Evolutionary conservation across 2,329 filamentous ascomycete genomes (phyloP), one percentile per base, ranked within the genome.

Genomic region (Trichophyton simii): DNA sequence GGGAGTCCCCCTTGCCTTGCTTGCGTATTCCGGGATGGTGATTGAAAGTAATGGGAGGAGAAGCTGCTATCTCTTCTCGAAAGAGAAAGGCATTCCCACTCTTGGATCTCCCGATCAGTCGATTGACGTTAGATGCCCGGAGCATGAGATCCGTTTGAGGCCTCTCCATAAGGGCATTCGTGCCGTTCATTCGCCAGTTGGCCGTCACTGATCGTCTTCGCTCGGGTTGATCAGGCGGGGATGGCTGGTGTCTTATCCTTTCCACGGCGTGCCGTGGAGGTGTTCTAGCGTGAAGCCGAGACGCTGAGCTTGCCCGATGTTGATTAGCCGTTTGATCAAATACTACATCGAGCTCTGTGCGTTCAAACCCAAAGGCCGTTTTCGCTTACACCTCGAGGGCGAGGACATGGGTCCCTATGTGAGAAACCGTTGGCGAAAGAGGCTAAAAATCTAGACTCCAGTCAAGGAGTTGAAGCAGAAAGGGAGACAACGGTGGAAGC

Each of bases 251-350:
- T 44, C 13, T 52, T 52, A 38, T 38, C 34, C 34, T 48, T 52
- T 52, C 46, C 25, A 28, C 46, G 46, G 46, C 46, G 46, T 50
- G 46, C 22, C 46, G 46, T 52, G 52, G 28, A 25, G 11, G 28
- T 34, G 52, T 55, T 55, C 52, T 55, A 55, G 52, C 52, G 52
- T 55, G 22, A 52, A 52, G 46, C 46, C 46, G 46, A 52, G 46
- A 52, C 46, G 46, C 34, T 52, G 52, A 55, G 28, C 52, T 55
- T 55, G 13, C 52, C 52, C 52, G 18, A 55, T 55, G n/a, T 55
- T 36, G 52, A 55, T 55, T 55, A 55, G 52, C 31, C 28, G 52
- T 55, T 55, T 34, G 52, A 55, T 55, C 52, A 55, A 34, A 52
- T 52, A 52, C 46, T 52, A 52, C 46, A 52, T 52, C 46, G 46